Evolutionary conservation across 2,329 filamentous ascomycete species (phyloP), one percentile per base, ranked within the genome.

Genomic region (Pestalotiopsis sp.): DNA sequence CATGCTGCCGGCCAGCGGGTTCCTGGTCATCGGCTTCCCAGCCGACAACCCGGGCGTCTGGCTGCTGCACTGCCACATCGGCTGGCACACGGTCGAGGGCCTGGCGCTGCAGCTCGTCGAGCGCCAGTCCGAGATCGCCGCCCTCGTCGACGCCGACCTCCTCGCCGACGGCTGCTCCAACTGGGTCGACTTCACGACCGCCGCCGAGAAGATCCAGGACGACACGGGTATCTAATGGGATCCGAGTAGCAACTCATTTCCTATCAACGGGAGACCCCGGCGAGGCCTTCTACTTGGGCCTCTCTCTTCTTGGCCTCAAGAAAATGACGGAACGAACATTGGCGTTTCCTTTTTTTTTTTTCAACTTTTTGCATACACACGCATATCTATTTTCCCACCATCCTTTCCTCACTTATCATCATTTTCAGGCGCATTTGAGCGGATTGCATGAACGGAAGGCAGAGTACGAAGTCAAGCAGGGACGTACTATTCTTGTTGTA

Each of bases 71-170:
- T 76, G 75, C 67, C 74, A 76, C 66, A 84, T 85, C 69, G 81
- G 81, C 55, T 85, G 81, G 84, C 85, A 88, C 73, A 80, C 84
- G 24, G 77, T 75, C 48, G 81, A 83, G 70, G 85, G 84, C 57
- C 80, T 88, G 14, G 84, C 81, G 2, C 75, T 87, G 62, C 86
- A 89, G 75, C 85, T 88, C 71, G 72, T 88, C 63, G 79, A 80
- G 69, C 73, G 75, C 44, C 58, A 69, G 59, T 64, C 77, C 62
- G 71, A 81, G 64, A 77, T 80, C 65, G 61, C 60, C 0, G 63
- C 66, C 59, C 66, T 75, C 9, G 57, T 71, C 38, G 73, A 75
- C 26, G 63, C 69, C 14, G 64, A 68, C 20, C 69, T 68, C 55
- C 68, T 79, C 9, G 73, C 78, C 66, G 73, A 68, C 17, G 76